Evolutionary conservation across 257 asterid species (phyloP), one percentile per base, ranked within the genome.

Genomic region (Rhazya stricta): DNA sequence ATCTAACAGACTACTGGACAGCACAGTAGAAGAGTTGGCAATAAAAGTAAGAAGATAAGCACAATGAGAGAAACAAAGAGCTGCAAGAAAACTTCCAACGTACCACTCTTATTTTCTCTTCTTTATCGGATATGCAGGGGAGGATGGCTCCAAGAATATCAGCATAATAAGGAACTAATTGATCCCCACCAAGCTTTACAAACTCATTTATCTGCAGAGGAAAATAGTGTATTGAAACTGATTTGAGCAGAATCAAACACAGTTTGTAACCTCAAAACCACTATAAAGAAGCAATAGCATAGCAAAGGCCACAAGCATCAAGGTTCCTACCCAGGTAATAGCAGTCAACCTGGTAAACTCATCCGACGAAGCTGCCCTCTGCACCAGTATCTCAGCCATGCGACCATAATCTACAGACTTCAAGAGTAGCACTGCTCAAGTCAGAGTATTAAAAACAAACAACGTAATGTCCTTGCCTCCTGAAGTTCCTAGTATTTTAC

Each of bases 361-460:
- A 88, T 96, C 98, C 74, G 86, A 80, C 29, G 98, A 88, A 83
- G 93, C 89, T 69, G 98, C 99, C 82, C 99, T 89, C 78, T 96
- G 97, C 51, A 96, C 97, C 84, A 96, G 81, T 82, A 96, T 96
- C 86, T 96, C 99, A 77, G 98, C 96, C 99, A 96, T 96, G 83
- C 98, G 97, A 79, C 99, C 98, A 85, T 96, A 96, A 91, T 96
- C 99, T 88, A 96, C 99, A 84, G 98, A 96, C 99, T 96, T 86
- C 83, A 89, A 85, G 78, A 78, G 77, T 62, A 79, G 65, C 78
- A 81, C 54, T 79, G 50, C 61, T 82, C 69, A 73, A 74, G 86
- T 87, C 82, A 84, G 79, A 80, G 77, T 78, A 76, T 32, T 75
- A 29, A 48, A 76, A 62, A 79, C 27, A 53, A 72, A 76, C 71